phyloP scores from a whole-genome alignment of 1,139 yeast species.

The Yamadazyma taylorii region DNA sequence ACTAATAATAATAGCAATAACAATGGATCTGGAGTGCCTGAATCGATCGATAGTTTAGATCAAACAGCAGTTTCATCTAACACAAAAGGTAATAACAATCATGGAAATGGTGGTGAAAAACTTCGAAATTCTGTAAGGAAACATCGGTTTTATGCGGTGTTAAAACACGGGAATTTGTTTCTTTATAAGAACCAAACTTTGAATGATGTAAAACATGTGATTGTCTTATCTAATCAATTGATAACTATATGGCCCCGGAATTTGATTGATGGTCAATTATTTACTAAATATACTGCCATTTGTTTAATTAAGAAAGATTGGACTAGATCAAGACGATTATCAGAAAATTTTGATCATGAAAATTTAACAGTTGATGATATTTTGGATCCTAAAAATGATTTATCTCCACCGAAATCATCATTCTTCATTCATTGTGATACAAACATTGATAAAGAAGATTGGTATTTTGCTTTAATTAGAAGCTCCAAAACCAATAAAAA shows the following conservation, averaged over 20 bases:
- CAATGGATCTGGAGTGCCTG: not conserved
- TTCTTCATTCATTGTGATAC: slow-evolving; percentile 76
- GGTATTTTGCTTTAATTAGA: slow-evolving; percentile 82
- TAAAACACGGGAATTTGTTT: slow-evolving; percentile 84
- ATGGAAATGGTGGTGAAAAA: slow-evolving; percentile 3
- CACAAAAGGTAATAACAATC: slow-evolving; percentile 1
- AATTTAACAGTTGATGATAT: slow-evolving; percentile 23
- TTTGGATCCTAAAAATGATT: slow-evolving; percentile 18
- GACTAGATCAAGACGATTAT: slow-evolving; percentile 27
- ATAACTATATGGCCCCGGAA: slow-evolving; percentile 87
- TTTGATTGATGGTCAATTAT: slow-evolving; percentile 70
- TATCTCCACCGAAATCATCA: slow-evolving; percentile 52
- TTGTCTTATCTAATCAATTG: slow-evolving; percentile 68
- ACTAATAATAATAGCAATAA: slow-evolving; percentile 18
- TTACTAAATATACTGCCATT: slow-evolving; percentile 77
- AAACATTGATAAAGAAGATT: slow-evolving; percentile 83
- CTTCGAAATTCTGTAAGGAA: slow-evolving; percentile 33
- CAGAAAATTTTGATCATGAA: slow-evolving; percentile 24
- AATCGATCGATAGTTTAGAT: not conserved
- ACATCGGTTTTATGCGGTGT: slow-evolving; percentile 64
- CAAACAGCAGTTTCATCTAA: not conserved
- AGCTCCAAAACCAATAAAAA: slow-evolving; percentile 51
- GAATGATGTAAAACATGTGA: slow-evolving; percentile 73
- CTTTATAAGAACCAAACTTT: slow-evolving; percentile 69
- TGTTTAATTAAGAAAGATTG: slow-evolving; percentile 54